Percentiles rank a stretch among this genome's conserved stretches.
These are phyloP conservation scores for Dothideomycetidae sp. DNA, from an alignment of 2,329 filamentous ascomycete species.

Conservation along the genomic window DNA sequence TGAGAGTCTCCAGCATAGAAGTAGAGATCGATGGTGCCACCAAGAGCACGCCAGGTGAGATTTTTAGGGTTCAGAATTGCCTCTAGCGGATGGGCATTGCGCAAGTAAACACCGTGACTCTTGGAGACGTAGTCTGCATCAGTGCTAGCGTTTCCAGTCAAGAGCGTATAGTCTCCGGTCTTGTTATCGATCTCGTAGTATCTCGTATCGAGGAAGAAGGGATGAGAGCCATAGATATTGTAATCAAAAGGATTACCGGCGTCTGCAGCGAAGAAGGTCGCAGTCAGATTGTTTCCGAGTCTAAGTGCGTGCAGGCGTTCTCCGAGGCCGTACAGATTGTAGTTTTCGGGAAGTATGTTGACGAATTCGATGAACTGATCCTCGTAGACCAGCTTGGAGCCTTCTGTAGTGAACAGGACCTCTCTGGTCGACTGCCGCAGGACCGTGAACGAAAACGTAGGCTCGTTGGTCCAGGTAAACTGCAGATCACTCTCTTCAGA, in stretches of 20 bases:
- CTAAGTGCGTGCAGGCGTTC: conserved; percentile 58
- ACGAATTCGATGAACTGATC: conserved; percentile 66
- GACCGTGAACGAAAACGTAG: conserved; percentile 43
- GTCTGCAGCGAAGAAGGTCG: conserved; percentile 55
- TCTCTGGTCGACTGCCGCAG: conserved; percentile 47
- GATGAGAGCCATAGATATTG: conserved; percentile 65
- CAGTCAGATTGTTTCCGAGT: conserved; percentile 58
- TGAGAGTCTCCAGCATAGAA: conserved; percentile 62
- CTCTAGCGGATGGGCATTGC: conserved; percentile 57
- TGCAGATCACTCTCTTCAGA: conserved; percentile 34
- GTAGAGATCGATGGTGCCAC: conserved; percentile 65
- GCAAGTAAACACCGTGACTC: conserved; percentile 63
- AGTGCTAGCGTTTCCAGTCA: conserved; percentile 38
- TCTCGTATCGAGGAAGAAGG: conserved; percentile 66
- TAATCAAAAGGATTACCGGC: conserved; percentile 47
- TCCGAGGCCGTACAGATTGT: conserved; percentile 62
- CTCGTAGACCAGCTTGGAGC: conserved; percentile 54
- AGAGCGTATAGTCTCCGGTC: conserved; percentile 37
- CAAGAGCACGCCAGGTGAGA: conserved; percentile 60
- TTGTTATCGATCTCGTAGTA: conserved; percentile 47
- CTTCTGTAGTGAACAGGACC: conserved; percentile 52
- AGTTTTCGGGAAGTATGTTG: conserved; percentile 50
- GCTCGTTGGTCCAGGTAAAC: conserved; percentile 42
- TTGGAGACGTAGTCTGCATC: conserved; percentile 47
- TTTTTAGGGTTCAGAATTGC: conserved; percentile 48